Evolutionary conservation across 257 asterid species (phyloP).

Genomic region (Avicennia marina): DNA sequence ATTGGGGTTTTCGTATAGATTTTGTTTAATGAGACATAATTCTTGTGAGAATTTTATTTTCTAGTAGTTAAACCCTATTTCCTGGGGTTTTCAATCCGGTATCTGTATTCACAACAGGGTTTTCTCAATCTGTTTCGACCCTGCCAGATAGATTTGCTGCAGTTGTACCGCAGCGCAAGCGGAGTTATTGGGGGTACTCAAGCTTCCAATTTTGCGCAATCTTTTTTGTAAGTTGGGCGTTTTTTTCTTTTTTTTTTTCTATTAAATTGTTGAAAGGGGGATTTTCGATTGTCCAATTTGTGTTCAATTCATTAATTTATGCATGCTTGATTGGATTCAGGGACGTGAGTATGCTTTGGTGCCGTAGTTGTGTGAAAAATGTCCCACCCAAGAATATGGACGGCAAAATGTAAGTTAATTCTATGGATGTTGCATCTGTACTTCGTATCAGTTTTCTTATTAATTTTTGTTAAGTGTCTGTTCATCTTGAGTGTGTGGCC

Average conservation of each 20-base stretch:
- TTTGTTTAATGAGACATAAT: too few species aligned
- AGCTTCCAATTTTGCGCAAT: background rate
- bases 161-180: background rate
- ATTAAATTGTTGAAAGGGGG: too few species aligned
- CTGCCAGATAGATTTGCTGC: background rate
- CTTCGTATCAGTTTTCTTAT: background rate
- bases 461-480: background rate
- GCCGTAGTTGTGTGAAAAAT: constrained; percentile 36
- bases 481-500: background rate
- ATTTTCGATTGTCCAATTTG: background rate
- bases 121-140: background rate
- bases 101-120: too few species aligned
- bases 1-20: too few species aligned
- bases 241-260: background rate
- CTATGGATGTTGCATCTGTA: background rate
- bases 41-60: too few species aligned
- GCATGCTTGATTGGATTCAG: constrained; percentile 21
- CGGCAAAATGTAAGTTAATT: constrained; percentile 43
- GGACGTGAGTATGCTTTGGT: constrained; percentile 38
- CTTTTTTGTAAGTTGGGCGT: background rate
- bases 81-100: too few species aligned
- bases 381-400: constrained; percentile 29
- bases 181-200: background rate
- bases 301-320: background rate
- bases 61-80: too few species aligned